Evolutionary conservation across 1,284 basidiomycete genomes (phyloP).

Genomic region (Grifola frondosa): DNA sequence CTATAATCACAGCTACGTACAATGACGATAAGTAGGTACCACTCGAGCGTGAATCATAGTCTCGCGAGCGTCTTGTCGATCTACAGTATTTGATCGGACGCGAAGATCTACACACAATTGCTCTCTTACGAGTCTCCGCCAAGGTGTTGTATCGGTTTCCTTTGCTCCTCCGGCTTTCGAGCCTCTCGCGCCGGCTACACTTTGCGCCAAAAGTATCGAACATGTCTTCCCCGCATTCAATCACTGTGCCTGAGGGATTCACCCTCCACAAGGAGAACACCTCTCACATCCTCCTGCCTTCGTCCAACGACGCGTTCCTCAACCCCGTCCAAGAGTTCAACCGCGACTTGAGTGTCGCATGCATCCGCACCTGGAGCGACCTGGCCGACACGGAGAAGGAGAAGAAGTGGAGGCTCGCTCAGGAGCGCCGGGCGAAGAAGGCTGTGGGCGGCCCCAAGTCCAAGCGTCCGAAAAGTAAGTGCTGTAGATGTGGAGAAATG

Average conservation of each 20-base stretch:
- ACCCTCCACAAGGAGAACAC: constrained; percentile 84
- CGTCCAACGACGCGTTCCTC: constrained; percentile 82
- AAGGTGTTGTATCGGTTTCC: too few relatives aligned
- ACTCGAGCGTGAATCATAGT: too few relatives aligned
- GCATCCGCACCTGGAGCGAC: constrained; percentile 86
- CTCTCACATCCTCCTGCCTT: constrained; percentile 78
- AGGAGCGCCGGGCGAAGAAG: constrained; percentile 37
- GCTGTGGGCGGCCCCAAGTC: constrained; percentile 28
- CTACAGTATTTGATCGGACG: too few relatives aligned
- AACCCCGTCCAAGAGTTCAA: constrained; percentile 99
- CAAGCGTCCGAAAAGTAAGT: constrained; percentile 34
- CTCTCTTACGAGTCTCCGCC: too few relatives aligned
- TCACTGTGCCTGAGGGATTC: constrained; percentile 70
- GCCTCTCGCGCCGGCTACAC: too few relatives aligned
- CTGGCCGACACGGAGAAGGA: constrained; percentile 68
- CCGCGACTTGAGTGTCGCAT: constrained; percentile 88
- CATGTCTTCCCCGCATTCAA: constrained; percentile 22
- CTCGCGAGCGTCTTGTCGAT: too few relatives aligned
- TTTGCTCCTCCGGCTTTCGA: too few relatives aligned
- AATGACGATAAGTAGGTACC: too few relatives aligned
- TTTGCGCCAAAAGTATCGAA: too few relatives aligned
- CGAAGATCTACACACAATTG: too few relatives aligned
- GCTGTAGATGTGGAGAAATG: neutral
- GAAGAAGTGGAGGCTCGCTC: constrained; percentile 53
- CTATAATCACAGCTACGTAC: too few relatives aligned